Evolutionary conservation across 805 yeast species (phyloP).

Genomic region (Schizosaccharomyces lindneri): DNA sequence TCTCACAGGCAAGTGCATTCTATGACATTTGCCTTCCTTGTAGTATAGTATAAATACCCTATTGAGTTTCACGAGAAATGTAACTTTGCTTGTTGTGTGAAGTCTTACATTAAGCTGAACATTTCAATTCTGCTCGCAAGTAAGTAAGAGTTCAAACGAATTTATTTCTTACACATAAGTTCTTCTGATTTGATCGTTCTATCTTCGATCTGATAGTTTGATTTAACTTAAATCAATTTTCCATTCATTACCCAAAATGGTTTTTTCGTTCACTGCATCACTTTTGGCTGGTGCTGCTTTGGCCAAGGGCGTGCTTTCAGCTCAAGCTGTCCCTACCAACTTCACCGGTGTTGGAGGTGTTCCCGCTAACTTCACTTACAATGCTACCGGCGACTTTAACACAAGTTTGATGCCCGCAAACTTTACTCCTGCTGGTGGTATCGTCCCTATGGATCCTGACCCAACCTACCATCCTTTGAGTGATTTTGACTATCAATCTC

Average conservation of each 20-base stretch:
- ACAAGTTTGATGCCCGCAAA: neutral
- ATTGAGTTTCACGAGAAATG: no score
- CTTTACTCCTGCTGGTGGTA: neutral
- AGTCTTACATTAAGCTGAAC: no score
- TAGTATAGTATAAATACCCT: no score
- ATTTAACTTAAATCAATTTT: no score
- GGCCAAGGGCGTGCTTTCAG: neutral
- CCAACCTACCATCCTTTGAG: constrained; percentile 4
- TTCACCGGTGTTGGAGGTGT: neutral
- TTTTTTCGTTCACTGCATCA: neutral
- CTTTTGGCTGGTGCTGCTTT: neutral
- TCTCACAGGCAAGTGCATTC: no score
- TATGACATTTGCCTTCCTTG: no score
- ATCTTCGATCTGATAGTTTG: no score
- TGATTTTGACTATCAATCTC: constrained; percentile 5
- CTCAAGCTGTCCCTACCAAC: neutral
- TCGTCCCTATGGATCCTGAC: neutral
- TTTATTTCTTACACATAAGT: no score
- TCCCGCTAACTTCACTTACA: neutral
- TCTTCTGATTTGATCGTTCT: no score
- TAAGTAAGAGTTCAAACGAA: no score
- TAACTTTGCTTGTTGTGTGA: no score
- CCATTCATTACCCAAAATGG: neutral
- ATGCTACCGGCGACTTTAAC: neutral
- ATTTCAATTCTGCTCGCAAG: no score